Percentiles rank a stretch among this genome's conserved stretches.
These are phyloP conservation scores for Annona cherimola DNA, from an alignment of 164 flowering plant species.

Conservation along the genomic window DNA sequence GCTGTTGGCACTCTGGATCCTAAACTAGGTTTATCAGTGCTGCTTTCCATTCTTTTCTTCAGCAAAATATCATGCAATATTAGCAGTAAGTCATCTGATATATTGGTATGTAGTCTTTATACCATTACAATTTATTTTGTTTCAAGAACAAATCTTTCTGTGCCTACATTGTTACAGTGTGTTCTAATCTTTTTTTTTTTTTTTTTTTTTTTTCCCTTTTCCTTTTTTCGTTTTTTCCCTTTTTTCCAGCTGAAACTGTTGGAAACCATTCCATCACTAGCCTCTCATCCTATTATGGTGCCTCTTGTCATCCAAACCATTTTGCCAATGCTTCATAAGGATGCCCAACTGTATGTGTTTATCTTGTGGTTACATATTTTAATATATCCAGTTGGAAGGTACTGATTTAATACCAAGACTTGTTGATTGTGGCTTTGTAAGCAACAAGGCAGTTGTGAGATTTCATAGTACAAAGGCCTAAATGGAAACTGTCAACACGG, in stretches of 20 bases:
- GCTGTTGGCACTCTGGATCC: slow-evolving; percentile 55
- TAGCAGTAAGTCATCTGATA: slow-evolving; percentile 24
- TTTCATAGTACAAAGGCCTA: too few species aligned
- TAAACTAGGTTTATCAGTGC: slow-evolving; percentile 55
- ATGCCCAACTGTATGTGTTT: slow-evolving; percentile 46
- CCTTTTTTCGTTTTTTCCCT: too few species aligned
- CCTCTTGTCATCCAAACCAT: slow-evolving; percentile 77
- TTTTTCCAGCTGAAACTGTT: slow-evolving; percentile 67
- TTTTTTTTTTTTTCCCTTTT: neutral
- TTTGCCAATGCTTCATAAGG: slow-evolving; percentile 72
- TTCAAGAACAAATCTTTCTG: neutral
- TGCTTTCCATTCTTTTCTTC: slow-evolving; percentile 61
- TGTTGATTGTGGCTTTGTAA: too few species aligned
- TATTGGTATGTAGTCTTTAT: slow-evolving; percentile 39
- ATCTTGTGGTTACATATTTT: neutral
- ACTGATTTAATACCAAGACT: too few species aligned
- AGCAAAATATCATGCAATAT: slow-evolving; percentile 38
- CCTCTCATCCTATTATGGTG: slow-evolving; percentile 70
- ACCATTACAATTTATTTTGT: neutral
- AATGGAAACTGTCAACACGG: too few species aligned
- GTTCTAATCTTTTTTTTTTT: slow-evolving; percentile 3
- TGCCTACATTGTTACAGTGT: neutral
- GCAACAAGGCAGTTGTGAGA: too few species aligned
- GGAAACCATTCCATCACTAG: slow-evolving; percentile 73
- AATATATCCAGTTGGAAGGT: neutral